Base-by-base conservation (phyloP, 2,329 filamentous ascomycete species). In the Cladosporium oxysporum region DNA sequence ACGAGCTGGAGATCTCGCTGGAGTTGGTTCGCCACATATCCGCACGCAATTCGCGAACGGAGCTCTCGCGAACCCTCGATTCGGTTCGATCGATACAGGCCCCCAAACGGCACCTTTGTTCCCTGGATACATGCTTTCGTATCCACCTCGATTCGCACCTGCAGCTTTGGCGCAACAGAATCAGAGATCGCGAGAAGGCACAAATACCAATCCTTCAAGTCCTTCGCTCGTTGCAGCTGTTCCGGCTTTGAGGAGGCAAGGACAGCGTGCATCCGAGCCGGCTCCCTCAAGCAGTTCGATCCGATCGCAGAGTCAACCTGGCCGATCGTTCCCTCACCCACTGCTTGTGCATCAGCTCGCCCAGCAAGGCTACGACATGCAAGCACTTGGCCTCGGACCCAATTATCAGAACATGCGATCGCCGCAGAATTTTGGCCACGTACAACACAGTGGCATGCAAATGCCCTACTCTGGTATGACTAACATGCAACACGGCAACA, bases 251-350 rank as follows among this genome's bases (percentile, higher is more conserved):
- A 77, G 80, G 33, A 72, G 81, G 67, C 76, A 77, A 21, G 75
- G 76, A 1, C 81, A 83, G 67, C 77, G 81, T 16, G 74, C 76
- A 12, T 80, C 79, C 5, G 76, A 81, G 58, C 76, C 79, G n/a
- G 81, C 81, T 66, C 79, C 79, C 29, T 67, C 74, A 16, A 69
- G 69, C 21, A 77, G 73, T 58, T 79, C 81, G 10, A 74, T 78
- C 53, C 78, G 82, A 55, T 84, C 82, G 37, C 82, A 84, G 64
- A 83, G 82, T 8, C 82, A 84, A 67, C 82, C 82, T 63, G 79
- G 81, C 23, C 79, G 82, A 41, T 78, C 78, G 8, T 69, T 79
- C 58, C 77, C 76, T 33, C 79, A 79, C 66, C 76, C 79, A 31
- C 68, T 80, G 41, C 69, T 78, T 5, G 63, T 80, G 62, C 76